Evolutionary conservation across 2,329 filamentous ascomycete genomes (phyloP).

Genomic region (Penicillium sp.): DNA sequence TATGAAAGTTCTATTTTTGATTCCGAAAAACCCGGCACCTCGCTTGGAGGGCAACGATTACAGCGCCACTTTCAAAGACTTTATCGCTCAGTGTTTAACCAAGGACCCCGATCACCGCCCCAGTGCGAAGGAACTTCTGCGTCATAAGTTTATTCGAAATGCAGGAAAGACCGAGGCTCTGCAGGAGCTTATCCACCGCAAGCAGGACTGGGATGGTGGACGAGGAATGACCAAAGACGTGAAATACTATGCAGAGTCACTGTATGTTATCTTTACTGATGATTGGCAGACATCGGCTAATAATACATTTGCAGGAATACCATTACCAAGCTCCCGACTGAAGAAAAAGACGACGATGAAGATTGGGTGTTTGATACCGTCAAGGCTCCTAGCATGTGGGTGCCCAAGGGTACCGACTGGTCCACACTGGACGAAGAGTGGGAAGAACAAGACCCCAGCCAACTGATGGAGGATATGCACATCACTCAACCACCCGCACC

Average conservation of each 20-base stretch:
- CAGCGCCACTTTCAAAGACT: slow-evolving; percentile 91
- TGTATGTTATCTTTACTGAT: slow-evolving; percentile 49
- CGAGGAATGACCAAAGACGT: slow-evolving; percentile 68
- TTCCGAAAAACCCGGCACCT: slow-evolving; percentile 84
- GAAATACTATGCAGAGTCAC: slow-evolving; percentile 90
- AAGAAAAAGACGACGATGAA: slow-evolving; percentile 73
- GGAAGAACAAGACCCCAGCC: slow-evolving; percentile 27
- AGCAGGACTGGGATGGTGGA: slow-evolving; percentile 77
- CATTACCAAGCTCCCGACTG: slow-evolving; percentile 55
- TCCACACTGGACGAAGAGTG: slow-evolving; percentile 36
- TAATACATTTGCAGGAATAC: slow-evolving; percentile 52
- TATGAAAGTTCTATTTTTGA: slow-evolving; percentile 91
- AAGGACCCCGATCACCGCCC: slow-evolving; percentile 87
- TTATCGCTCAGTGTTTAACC: slow-evolving; percentile 83
- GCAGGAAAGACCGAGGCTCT: slow-evolving; percentile 86
- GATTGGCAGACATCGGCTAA: slow-evolving; percentile 15
- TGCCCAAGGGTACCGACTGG: slow-evolving; percentile 54
- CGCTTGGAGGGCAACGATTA: slow-evolving; percentile 77
- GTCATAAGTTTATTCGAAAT: slow-evolving; percentile 81
- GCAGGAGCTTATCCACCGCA: slow-evolving; percentile 79
- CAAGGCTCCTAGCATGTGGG: slow-evolving; percentile 65
- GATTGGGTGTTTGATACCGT: slow-evolving; percentile 97
- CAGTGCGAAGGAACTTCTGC: slow-evolving; percentile 80
- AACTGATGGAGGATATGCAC: slow-evolving; percentile 41
- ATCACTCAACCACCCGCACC: slow-evolving; percentile 46